Evolutionary conservation across 345 rosid species (phyloP), one percentile per base, ranked within the genome.

Genomic region (Dovyalis caffra): DNA sequence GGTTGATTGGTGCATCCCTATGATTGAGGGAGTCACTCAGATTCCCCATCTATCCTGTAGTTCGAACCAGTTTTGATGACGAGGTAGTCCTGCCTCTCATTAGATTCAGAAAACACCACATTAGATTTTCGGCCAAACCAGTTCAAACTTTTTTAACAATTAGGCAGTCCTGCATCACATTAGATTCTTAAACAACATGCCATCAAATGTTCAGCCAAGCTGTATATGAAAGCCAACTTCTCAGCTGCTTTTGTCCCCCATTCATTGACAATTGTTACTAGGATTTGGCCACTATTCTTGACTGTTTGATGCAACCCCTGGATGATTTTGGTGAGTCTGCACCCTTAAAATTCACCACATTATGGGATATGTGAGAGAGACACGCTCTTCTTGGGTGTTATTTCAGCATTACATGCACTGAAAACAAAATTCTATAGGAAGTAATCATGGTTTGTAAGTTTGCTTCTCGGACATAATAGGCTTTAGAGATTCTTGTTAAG

Each of bases 401-500:
- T 28, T 21, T 38, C 38, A 43, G 15, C 64, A 12, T 60, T 18
- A 23, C 64, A 18, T 56, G 26, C 65, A 56, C 28, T 26, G 12
- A 70, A 70, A 64, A 34, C 5, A 26, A 34, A 56, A 38, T 15
- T 16, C 38, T 70, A 15, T 63, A 23, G 3, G 14, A 56, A n/a
- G n/a, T n/a, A 68, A 3, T 57, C 26, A 7, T 57, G 65, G 45
- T 33, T 21, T 34, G 10, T 25, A 7, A 62, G 43, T 10, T 64
- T 72, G 25, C 45, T n/a, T 72, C 29, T 47, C 28, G 1, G 33
- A 51, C 47, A 51, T 10, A 51, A 10, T n/a, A 14, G 64, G 49
- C 67, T 69, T 64, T 31, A 38, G 11, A 31, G 16, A 32, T 66
- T 43, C 71, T 71, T 66, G 69, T 32, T 53, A 20, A 6, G 56